Evolutionary conservation across 2,329 filamentous ascomycete genomes (phyloP), one percentile per base, ranked within the genome.

Genomic region (Colletotrichum sublineola): DNA sequence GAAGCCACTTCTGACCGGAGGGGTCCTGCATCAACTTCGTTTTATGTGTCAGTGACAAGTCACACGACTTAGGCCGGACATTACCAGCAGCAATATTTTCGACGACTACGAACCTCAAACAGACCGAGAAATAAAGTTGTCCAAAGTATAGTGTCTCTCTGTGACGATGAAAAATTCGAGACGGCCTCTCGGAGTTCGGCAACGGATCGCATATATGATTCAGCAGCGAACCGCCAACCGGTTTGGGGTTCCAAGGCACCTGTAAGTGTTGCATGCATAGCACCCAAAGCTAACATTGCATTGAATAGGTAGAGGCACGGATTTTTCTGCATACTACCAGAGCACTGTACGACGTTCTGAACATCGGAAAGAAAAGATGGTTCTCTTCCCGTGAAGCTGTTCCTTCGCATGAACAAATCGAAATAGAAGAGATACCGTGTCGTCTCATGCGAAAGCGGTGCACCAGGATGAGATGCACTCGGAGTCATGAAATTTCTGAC

Each of bases 61-160:
- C 14, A 33, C 15, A 24, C 9, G 12, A 5, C 42, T 15, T 12
- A 33, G 20, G 9, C 14, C 4, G 11, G n/a, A 40, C 20, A 53
- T n/a, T 2, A 15, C 44, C 0, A 14, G 3, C 3, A n/a, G 15
- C 5, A 24, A 18, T 5, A 15, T 36, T 38, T 3, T 9, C 5
- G 5, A 9, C 7, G 5, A 8, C 6, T 0, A 66, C 71, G 29
- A 7, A 82, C 81, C 74, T 82, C 81, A 11, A 82, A 82, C 0
- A 82, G 58, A 0, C 81, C 81, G 0, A 82, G 70, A 0, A 81
- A 57, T 3, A 81, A 74, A 0, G 81, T 82, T 0, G 81, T 78
- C 81, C 81, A 82, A 0, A 82, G 62, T 8, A 73, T 55, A 11
- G 36, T n/a, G 8, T 48, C 52, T 58, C 44, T 52, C 12, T 38